Evolutionary conservation across 2,329 filamentous ascomycete species (phyloP).

Genomic region (Aspergillus sp.): DNA sequence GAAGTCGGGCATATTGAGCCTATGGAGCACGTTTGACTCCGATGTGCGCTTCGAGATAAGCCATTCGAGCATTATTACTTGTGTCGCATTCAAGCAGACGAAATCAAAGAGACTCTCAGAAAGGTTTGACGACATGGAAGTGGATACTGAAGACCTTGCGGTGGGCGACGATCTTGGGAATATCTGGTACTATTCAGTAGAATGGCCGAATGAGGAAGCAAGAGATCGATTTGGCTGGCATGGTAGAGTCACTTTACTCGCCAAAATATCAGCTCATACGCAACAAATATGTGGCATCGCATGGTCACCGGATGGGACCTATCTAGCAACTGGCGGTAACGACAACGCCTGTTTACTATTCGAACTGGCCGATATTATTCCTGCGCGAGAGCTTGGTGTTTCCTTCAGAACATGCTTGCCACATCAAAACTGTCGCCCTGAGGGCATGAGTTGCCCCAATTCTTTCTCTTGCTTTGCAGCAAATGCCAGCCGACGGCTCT

Average conservation of each 20-base stretch:
- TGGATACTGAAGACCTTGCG: constrained; percentile 77
- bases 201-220: constrained; percentile 65
- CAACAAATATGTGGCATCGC: constrained; percentile 93
- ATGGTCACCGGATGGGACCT: constrained; percentile 74
- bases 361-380: constrained; percentile 60
- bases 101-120: constrained; percentile 52
- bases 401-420: constrained; percentile 10
- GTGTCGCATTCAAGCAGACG: constrained; percentile 75
- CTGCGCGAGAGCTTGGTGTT: constrained; percentile 15
- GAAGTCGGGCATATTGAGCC: constrained; percentile 70
- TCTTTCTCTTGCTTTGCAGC: constrained; percentile 24
- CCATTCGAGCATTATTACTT: constrained; percentile 72
- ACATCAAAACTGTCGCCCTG: constrained; percentile 12
- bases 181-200: constrained; percentile 84
- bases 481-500: constrained; percentile 20
- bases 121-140: constrained; percentile 48
- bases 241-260: constrained; percentile 74
- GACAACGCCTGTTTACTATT: constrained; percentile 89
- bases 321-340: constrained; percentile 87
- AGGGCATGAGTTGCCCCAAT: constrained; percentile 14
- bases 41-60: constrained; percentile 71
- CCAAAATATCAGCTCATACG: constrained; percentile 73
- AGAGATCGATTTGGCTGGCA: constrained; percentile 73
- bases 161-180: constrained; percentile 82
- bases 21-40: constrained; percentile 71